Evolutionary conservation across 1,284 basidiomycete species (phyloP).

Genomic region (Cutaneotrichosporon sp.): DNA sequence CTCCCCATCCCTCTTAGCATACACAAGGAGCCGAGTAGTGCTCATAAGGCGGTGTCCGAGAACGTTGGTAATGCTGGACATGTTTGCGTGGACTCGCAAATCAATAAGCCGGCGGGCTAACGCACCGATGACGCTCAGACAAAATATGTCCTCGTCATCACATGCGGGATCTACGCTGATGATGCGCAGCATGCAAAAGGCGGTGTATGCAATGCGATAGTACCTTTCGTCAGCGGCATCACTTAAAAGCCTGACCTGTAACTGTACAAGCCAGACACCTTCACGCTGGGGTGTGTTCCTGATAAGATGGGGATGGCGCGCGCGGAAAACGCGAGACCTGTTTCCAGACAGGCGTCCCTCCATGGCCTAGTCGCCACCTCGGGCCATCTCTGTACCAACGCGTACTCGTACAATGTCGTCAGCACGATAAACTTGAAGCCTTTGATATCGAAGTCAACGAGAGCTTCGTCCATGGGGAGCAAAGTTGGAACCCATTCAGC

Average conservation of each 20-base stretch:
- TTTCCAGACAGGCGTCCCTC: slow-evolving; percentile 14
- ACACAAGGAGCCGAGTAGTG: slow-evolving; percentile 11
- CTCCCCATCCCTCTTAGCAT: not conserved
- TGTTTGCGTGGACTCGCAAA: slow-evolving; percentile 17
- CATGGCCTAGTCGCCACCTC: not conserved
- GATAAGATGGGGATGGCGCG: slow-evolving; percentile 14
- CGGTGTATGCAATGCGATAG: slow-evolving; percentile 18
- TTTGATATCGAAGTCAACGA: slow-evolving; percentile 12
- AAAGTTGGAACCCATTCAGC: not conserved
- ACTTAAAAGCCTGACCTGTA: not conserved
- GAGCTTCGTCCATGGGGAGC: slow-evolving; percentile 5
- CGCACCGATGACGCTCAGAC: slow-evolving; percentile 13
- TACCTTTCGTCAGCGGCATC: slow-evolving; percentile 3
- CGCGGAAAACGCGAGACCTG: slow-evolving; percentile 13
- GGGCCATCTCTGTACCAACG: not conserved
- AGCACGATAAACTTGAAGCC: slow-evolving; percentile 16
- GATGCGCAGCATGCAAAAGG: slow-evolving; percentile 15
- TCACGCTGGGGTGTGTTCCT: not conserved
- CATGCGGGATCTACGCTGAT: slow-evolving; percentile 11
- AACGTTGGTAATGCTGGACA: slow-evolving; percentile 14
- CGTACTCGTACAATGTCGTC: slow-evolving; percentile 17
- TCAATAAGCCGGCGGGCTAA: slow-evolving; percentile 15
- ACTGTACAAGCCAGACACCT: not conserved
- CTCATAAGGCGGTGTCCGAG: slow-evolving; percentile 17
- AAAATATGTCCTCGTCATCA: slow-evolving; percentile 16